Percentiles rank a stretch among this genome's conserved stretches.
These are phyloP conservation scores for Usnea hakonensis DNA, from an alignment of 495 filamentous ascomycete genomes.

Conservation along the genomic window DNA sequence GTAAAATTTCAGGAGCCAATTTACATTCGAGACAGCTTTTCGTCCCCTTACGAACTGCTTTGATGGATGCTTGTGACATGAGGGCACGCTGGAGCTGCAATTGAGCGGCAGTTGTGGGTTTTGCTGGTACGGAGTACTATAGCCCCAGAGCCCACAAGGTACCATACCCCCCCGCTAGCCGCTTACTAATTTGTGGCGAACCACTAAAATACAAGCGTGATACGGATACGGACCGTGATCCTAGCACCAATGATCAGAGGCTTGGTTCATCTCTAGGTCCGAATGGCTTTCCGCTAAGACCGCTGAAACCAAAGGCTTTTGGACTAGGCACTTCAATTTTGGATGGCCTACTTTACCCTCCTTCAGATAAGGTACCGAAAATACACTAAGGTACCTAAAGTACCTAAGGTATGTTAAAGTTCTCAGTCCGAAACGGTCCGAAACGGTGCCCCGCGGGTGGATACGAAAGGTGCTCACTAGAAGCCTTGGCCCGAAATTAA, in stretches of 20 bases:
- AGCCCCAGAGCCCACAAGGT: no score
- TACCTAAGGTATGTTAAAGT: no score
- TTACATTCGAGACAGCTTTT: conserved; percentile 38
- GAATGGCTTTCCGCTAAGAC: background rate
- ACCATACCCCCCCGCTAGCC: no score
- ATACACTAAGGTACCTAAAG: no score
- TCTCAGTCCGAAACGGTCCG: conserved; percentile 7
- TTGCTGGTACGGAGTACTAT: background rate
- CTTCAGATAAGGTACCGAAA: no score
- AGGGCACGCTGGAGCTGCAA: background rate
- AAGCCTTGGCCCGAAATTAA: background rate
- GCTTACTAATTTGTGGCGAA: no score
- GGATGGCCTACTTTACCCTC: no score
- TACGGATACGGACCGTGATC: background rate
- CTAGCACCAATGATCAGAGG: background rate
- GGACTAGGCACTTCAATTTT: no score
- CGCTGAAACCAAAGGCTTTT: no score
- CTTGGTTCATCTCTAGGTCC: no score
- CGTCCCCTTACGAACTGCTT: conserved; percentile 31
- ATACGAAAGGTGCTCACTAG: background rate
- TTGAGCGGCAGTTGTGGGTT: background rate
- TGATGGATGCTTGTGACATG: conserved; percentile 1
- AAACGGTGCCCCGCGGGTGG: no score
- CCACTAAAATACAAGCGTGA: background rate
- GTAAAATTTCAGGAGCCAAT: conserved; percentile 6